These are phyloP conservation scores for Cymbidium sinense DNA, from an alignment of 106 monocot species.

Conservation along the genomic window DNA sequence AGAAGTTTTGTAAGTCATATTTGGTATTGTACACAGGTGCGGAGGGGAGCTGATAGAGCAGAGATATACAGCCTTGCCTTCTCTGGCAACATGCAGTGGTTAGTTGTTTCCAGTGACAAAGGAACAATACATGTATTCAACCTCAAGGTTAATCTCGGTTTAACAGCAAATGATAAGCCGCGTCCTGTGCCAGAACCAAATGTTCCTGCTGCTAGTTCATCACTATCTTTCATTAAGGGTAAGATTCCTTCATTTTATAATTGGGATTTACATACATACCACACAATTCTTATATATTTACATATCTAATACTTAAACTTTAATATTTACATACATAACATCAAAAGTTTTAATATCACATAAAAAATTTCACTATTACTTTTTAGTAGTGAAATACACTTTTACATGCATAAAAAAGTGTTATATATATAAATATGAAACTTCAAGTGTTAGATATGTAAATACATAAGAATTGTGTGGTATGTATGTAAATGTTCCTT, in stretches of 20 bases:
- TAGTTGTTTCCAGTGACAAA: conserved; percentile 97
- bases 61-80: conserved; percentile 96
- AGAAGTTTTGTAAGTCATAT: neutral
- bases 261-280: no score
- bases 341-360: no score
- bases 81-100: conserved; percentile 77
- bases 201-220: conserved; percentile 34
- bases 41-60: conserved; percentile 98
- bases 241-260: conserved; percentile 8
- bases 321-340: no score
- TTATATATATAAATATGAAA: no score
- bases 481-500: no score
- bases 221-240: conserved; percentile 92
- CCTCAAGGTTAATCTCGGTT: conserved; percentile 75
- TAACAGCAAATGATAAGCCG: conserved; percentile 45
- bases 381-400: no score
- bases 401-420: no score
- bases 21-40: conserved; percentile 42
- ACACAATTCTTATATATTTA: no score
- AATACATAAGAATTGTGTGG: no score
- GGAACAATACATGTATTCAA: conserved; percentile 95
- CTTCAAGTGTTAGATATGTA: no score
- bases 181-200: conserved; percentile 48
- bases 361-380: no score
- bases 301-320: no score